Conservation (phyloP, 768 basidiomycete genomes). For the Xanthoconium stramineum region DNA sequence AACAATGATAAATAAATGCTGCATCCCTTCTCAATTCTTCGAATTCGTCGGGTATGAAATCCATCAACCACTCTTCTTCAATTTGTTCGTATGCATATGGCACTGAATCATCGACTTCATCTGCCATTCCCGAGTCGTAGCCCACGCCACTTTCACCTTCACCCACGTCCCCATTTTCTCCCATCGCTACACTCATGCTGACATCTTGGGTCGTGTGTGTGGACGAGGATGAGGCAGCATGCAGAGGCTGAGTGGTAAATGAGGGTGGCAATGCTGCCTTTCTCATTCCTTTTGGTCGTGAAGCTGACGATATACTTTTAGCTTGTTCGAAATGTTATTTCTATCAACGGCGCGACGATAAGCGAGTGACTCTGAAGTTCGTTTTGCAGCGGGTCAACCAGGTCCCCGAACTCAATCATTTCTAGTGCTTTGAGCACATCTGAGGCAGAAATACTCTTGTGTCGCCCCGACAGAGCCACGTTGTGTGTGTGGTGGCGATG, state of each 20-base stretch:
- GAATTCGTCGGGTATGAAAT: constrained; percentile 44
- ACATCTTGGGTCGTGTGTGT: constrained; percentile 26
- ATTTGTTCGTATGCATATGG: constrained; percentile 34
- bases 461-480: constrained; percentile 76
- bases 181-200: constrained; percentile 19
- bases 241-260: constrained; percentile 30
- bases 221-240: constrained; percentile 27
- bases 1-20: too few relatives aligned
- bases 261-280: constrained; percentile 24
- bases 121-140: constrained; percentile 24
- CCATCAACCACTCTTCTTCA: constrained; percentile 39
- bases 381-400: constrained; percentile 56
- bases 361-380: constrained; percentile 57
- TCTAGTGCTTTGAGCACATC: constrained; percentile 89
- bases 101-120: constrained; percentile 22
- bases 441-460: constrained; percentile 85
- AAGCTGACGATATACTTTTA: constrained; percentile 30
- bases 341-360: constrained; percentile 15
- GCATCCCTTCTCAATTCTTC: constrained; percentile 41
- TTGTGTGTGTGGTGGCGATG: constrained; percentile 63
- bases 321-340: constrained; percentile 26
- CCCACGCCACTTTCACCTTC: constrained; percentile 33
- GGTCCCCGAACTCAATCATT: constrained; percentile 69
- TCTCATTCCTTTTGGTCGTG: constrained; percentile 32
- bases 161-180: constrained; percentile 30